Evolutionary conservation across 257 asterid species (phyloP), one percentile per base, ranked within the genome.

Genomic region (Coffea canephora): DNA sequence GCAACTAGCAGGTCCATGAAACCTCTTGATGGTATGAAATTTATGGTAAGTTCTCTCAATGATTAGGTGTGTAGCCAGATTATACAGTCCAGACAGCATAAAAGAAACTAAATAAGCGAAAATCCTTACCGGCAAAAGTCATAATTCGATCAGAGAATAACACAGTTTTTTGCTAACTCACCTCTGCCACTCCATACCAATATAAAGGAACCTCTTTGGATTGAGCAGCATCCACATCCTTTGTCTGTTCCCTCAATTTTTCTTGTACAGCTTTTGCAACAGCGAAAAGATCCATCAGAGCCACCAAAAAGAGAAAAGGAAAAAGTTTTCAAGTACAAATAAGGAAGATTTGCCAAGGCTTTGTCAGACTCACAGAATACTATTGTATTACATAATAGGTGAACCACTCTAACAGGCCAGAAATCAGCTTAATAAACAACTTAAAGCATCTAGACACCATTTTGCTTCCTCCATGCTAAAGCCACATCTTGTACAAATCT

Each of bases 171-270:
- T 46, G 67, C 52, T 36, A 75, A 79, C 87, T 89, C 86, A 96
- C 99, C 96, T 96, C 99, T 61, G 98, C 99, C 84, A 96, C 83
- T 77, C 97, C 99, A 81, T 69, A 83, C 99, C 99, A 96, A 77
- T 84, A 79, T 59, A 96, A 75, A 39, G 86, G 81, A 82, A 94
- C 97, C 83, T 88, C 94, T 88, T 85, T 87, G 43, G 93, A 79
- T 84, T 86, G 90, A 78, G 84, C 93, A 80, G 87, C 91, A 55
- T 85, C 90, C 73, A 96, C 96, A 82, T 89, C 97, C 88, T 94
- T 88, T 77, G 89, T 86, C 82, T 92, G 98, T 71, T 88, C 91
- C 82, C 80, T 84, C 84, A 94, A 50, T 89, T 86, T 90, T 84
- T 85, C 87, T 70, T 87, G 92, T 86, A 92, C 89, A 89, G 89